These are phyloP conservation scores for Meira nashicola DNA, from an alignment of 1,284 basidiomycete genomes.

Conservation along the genomic window DNA sequence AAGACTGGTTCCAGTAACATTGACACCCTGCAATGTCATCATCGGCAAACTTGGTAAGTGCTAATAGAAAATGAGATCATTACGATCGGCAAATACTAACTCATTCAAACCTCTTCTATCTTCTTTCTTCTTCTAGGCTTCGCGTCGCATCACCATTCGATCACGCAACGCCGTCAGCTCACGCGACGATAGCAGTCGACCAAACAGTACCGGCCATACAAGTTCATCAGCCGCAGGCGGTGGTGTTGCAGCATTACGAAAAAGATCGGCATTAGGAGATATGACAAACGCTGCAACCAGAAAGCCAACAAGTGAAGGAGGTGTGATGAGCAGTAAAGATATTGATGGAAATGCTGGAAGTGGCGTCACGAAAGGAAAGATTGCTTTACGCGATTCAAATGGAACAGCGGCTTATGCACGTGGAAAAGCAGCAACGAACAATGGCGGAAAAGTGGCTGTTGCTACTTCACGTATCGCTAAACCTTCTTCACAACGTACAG, in stretches of 20 bases:
- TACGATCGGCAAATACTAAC: too few relatives aligned
- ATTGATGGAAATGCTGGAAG: conserved; percentile 9
- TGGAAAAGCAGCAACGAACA: conserved; percentile 3
- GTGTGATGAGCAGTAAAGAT: conserved; percentile 9
- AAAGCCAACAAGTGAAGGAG: conserved; percentile 18
- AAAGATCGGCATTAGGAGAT: conserved; percentile 49
- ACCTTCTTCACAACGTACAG: neutral
- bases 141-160: conserved; percentile 5
- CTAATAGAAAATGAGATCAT: too few relatives aligned
- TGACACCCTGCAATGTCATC: too few relatives aligned
- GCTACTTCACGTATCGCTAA: neutral
- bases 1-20: too few relatives aligned
- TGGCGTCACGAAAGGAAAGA: conserved; percentile 13
- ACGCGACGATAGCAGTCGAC: conserved; percentile 1
- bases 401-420: conserved; percentile 3
- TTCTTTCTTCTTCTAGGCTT: neutral
- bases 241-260: conserved; percentile 21
- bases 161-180: neutral
- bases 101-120: too few relatives aligned
- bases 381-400: conserved; percentile 7
- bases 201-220: neutral
- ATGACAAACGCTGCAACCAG: conserved; percentile 37
- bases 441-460: conserved; percentile 2
- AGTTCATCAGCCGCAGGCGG: conserved; percentile 7
- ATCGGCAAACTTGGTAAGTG: too few relatives aligned